Evolutionary conservation across 768 basidiomycete genomes (phyloP), one percentile per base, ranked within the genome.

Genomic region (Agaricus sinodeliciosus): DNA sequence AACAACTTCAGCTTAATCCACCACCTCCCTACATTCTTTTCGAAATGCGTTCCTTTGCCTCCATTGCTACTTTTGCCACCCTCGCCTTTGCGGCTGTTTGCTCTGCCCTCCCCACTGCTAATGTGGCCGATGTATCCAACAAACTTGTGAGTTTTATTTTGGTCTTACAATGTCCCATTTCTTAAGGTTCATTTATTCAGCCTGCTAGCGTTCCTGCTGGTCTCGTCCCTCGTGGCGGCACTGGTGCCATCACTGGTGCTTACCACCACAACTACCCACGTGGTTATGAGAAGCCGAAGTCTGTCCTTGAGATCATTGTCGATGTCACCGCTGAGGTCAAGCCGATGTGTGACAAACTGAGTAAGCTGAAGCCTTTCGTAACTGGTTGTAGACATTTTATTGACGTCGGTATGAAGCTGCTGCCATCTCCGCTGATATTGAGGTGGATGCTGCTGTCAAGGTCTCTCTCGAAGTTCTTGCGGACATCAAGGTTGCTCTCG

Each of bases 21-120:
- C 22, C 53, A 2, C 22, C 56, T 9, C 51, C 56, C 34, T 34
- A 44, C 51, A 35, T 31, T 45, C 39, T 44, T 49, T 55, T 43
- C 18, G 27, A 18, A 43, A 55, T 48, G 53, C 48, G 41, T 19
- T 49, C 49, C 43, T 45, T 55, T 39, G 48, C 37, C n/a, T 22
- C 39, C 43, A 50, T 65, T 16, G 58, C 59, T 6, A 56, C 59
- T 40, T 45, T 63, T 45, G 43, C 55, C 12, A 52, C 57, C 6
- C 49, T 60, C 34, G 59, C 45, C 36, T 40, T 44, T 13, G 42
- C 36, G 35, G 18, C 55, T 25, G 35, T 46, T 12, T 31, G 13
- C 27, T 55, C 34, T 35, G 57, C 27, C 48, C 57, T 37, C 52
- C 54, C 54, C 3, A 54, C 39, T 47, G 55, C 31, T 5, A 7